Percentiles rank a stretch among this genome's conserved stretches.
phyloP scores from a whole-genome alignment of 2,329 filamentous ascomycete genomes.

The Colletotrichum sp. region DNA sequence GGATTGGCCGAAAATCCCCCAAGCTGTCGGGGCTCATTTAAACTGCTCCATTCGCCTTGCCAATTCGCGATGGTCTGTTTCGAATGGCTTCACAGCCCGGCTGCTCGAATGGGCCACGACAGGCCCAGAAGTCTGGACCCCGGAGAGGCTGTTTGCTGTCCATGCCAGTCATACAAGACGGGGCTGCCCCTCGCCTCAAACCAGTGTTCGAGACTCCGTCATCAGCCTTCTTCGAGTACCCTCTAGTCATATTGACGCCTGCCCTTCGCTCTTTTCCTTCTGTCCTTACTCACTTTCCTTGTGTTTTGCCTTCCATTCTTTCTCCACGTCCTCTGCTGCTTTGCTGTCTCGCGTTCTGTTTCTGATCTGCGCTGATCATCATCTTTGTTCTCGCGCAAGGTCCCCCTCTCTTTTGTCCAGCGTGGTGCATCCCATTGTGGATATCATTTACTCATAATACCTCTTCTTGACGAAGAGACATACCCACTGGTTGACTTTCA shows the following conservation, averaged over 20 bases:
- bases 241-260: slow-evolving; percentile 15
- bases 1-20: slow-evolving; percentile 8
- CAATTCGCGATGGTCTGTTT: slow-evolving; percentile 8
- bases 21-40: slow-evolving; percentile 3
- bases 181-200: slow-evolving; percentile 5
- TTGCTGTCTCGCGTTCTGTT: slow-evolving; percentile 5
- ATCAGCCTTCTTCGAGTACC: not conserved
- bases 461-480: not conserved
- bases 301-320: not conserved
- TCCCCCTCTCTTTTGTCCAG: not conserved
- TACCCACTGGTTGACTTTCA: not conserved
- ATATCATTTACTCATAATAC: not conserved
- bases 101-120: slow-evolving; percentile 7
- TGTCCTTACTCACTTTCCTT: slow-evolving; percentile 2
- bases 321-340: not conserved
- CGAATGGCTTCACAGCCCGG: slow-evolving; percentile 16
- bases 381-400: not conserved
- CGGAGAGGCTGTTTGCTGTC: not conserved
- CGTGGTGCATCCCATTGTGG: not conserved
- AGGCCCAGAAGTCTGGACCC: slow-evolving; percentile 1
- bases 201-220: slow-evolving; percentile 10
- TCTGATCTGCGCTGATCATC: not conserved
- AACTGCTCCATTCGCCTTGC: not conserved
- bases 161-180: slow-evolving; percentile 17
- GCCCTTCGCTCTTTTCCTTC: slow-evolving; percentile 1